Conservation (phyloP, 495 filamentous ascomycete species). For the Darksidea phi region DNA sequence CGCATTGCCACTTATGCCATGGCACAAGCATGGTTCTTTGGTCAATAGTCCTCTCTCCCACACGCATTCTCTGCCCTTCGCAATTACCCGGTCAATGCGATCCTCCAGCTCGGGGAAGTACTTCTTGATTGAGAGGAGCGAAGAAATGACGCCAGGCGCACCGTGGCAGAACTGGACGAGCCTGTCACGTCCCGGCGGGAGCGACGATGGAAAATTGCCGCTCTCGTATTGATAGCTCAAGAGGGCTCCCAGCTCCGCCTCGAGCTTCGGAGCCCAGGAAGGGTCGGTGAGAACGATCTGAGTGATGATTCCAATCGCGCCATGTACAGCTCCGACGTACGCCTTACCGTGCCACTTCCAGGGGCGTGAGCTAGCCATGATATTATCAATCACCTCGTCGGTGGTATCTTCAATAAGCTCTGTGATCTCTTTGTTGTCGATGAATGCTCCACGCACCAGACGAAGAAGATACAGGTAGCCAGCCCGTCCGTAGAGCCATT, state of each 20-base stretch:
- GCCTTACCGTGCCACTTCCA: conserved; percentile 61
- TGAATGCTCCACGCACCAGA: conserved; percentile 44
- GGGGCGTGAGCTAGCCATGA: conserved; percentile 45
- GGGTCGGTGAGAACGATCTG: conserved; percentile 59
- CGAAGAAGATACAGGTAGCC: conserved; percentile 63
- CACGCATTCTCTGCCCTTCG: conserved; percentile 49
- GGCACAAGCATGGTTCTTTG: conserved; percentile 64
- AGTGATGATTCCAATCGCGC: conserved; percentile 60
- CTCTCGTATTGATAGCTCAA: conserved; percentile 49
- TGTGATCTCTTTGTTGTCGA: conserved; percentile 38
- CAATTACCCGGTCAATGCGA: conserved; percentile 51
- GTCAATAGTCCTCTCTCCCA: conserved; percentile 55
- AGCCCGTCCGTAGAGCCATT: conserved; percentile 61
- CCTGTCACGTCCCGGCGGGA: conserved; percentile 47
- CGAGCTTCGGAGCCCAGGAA: conserved; percentile 44
- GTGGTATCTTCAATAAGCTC: conserved; percentile 43
- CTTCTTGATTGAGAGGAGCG: conserved; percentile 50
- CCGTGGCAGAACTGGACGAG: conserved; percentile 69
- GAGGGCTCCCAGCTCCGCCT: conserved; percentile 47
- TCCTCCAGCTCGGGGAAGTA: conserved; percentile 51
- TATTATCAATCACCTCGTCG: conserved; percentile 48
- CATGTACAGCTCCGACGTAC: conserved; percentile 63
- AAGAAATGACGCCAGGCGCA: conserved; percentile 59
- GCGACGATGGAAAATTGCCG: conserved; percentile 46
- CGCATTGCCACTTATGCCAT: conserved; percentile 64